Base-by-base conservation (phyloP, 257 asterid genomes). In the Leonotis leonurus region DNA sequence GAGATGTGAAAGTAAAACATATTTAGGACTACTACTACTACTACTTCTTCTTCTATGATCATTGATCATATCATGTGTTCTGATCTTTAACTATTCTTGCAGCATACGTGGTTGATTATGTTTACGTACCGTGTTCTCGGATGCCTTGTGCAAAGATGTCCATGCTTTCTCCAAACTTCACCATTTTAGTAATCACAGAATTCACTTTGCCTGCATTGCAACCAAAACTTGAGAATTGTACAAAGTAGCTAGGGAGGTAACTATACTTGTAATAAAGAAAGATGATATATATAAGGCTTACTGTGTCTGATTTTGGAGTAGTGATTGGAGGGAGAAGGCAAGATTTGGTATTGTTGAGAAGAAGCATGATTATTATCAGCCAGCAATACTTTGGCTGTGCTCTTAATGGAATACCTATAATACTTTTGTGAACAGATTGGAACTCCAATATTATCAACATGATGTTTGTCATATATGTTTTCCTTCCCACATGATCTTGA, bases 101-200 rank as follows among this genome's bases (percentile, higher is more conserved):
- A n/a, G n/a, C n/a, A n/a, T n/a, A n/a, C n/a, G n/a, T n/a, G n/a
- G n/a, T n/a, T n/a, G n/a, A n/a, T n/a, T n/a, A n/a, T 18, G 4
- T 11, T 2, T 22, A 17, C 20, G 32, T 55, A 70, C 75, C 60
- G 11, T 70, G 70, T 1, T 73, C 78, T 48, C 69, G 41, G 46
- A 64, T 50, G 30, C 72, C 67, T n/a, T 64, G 69, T 1, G 79
- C 60, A 5, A 74, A 36, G 16, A 52, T n/a, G 35, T 69, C 75
- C 67, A 67, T n/a, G 21, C 39, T 69, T 39, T 74, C 44, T 18
- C 72, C 65, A 22, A 74, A 40, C 37, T 69, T 74, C 67, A 69
- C 43, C 69, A 74, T 58, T 60, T 64, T 74, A n/a, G 79, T 63
- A 21, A 69, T 64, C 27, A 64, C 62, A 1, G 79, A 74, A 37